Evolutionary conservation across 148 eudicot species (phyloP), one percentile per base, ranked within the genome.

Genomic region (Suaeda aralocaspica): DNA sequence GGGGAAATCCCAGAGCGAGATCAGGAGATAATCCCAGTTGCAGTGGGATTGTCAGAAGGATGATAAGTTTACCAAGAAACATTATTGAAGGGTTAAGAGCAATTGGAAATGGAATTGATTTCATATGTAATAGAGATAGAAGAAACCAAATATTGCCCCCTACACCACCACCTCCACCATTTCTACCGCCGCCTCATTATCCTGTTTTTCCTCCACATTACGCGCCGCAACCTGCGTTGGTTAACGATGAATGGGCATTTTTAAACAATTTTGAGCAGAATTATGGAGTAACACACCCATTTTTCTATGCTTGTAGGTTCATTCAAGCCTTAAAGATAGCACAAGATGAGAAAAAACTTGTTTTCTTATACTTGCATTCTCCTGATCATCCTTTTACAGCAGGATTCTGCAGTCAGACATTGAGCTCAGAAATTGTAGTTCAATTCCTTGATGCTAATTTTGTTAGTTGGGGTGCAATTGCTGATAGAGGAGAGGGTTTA

Each of bases 371-470:
- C 78, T 76, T 93, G 10, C 98, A 93, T 75, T 83, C 90, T 24
- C 92, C 87, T 12, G 84, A 88, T 41, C 88, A 90, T 78, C 95
- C 95, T 1, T 88, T 87, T 64, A 79, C 92, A 9, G 71, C 80
- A 0, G 66, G 74, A 0, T 91, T 91, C 65, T 94, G 98, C 70
- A 76, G 80, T 72, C 86, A 79, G 51, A 87, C 97, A 55, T 66
- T 94, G 60, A 77, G 89, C n/a, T 85, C 89, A 7, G 98, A 94
- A 74, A 67, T 84, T 52, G 86, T 87, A 51, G 89, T 87, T 51
- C 84, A 89, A 84, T 94, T 83, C 72, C 74, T 91, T 67, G 97
- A 94, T 77, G 89, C 91, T 8, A 94, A 91, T 56, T 91, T 91
- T 76, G 89, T 91, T 15, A 80, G 86, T 31, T 94, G 98, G 98